Base-by-base conservation (phyloP, 2,329 filamentous ascomycete species). In the Penicillium psychrosexuale region DNA sequence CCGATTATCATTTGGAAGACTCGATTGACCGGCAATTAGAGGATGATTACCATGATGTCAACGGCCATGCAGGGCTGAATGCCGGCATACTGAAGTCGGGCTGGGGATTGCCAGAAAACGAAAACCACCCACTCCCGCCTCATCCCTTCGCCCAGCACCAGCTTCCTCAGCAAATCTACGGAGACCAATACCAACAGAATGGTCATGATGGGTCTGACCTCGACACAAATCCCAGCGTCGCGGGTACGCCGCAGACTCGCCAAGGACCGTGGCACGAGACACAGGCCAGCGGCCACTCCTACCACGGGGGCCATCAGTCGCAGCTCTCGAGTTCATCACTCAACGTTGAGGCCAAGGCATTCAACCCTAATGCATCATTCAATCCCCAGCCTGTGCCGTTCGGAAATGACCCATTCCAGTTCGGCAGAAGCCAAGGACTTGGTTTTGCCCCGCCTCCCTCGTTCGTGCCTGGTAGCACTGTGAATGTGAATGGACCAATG, bases 271-370 rank as follows among this genome's bases (percentile, higher is more conserved):
- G 69, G 69, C 72, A 74, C 46, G 67, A 71, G 51, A 45, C 68
- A 17, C 67, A 71, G 47, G 61, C 65, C 19, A 73, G 70, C 53
- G 55, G 57, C 47, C 61, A 60, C 38, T 72, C 71, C 5, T 75
- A 71, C 46, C 60, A 57, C 15, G 75, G n/a, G 13, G 51, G 78
- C 11, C 88, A 91, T 66, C 81, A 79, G 17, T 87, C 86, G 68
- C 90, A 88, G 64, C 79, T 85, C 3, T 92, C 80, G 0, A 73
- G 86, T 40, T 90, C 91, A 0, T 92, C 87, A 62, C 82, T 97
- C 63, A 97, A 97, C 65, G 91, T 95, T 30, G 84, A 88, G 59
- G 93, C 93, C 0, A 89, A 91, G 44, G 90, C 94, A 67, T 97
- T 97, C 78, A 90, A 87, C 52, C 82, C 83, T 7, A 72, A 72